Evolutionary conservation across 306 rosid genomes (phyloP), one percentile per base, ranked within the genome.

Genomic region (Comarum palustre): DNA sequence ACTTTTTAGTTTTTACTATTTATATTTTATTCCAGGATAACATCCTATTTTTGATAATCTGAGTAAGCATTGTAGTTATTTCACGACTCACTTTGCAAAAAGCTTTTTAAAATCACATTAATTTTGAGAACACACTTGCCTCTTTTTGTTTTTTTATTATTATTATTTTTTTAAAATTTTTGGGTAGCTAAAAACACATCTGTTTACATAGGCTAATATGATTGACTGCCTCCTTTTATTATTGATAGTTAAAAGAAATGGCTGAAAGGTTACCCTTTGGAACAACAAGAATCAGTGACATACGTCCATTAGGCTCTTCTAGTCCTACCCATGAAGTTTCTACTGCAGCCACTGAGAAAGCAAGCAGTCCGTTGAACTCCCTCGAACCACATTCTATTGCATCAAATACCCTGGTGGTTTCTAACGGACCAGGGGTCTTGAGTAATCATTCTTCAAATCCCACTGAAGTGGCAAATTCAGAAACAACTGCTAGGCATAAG

Each of bases 211-310:
- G 15, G 29, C 8, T 4, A 11, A 9, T 71, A 43, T 36, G 54
- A 39, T 39, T 54, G 5, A 39, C 31, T 71, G 4, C 8, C 57
- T 79, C 41, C 24, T 62, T 45, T 62, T 45, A 15, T 59, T 9
- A 60, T 25, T 71, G 63, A 73, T 65, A 85, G 92, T 82, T 91
- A 74, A 95, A 90, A 85, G 92, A 91, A 65, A 79, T 95, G 96
- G 96, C 96, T 77, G 97, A 88, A 84, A 88, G 91, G 86, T 82
- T 90, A 69, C 97, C 99, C 34, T 78, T 89, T 68, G 91, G 92
- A 80, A 79, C 82, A 50, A 82, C 86, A 63, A 85, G 84, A 78
- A 88, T 65, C 73, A 79, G 77, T 62, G 86, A 83, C 67, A 80
- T 86, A 59, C 85, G 85, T 34, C 69, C 91, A 36, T 71, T 80